Conservation (phyloP, 2,329 filamentous ascomycete genomes). For the Ophiocordyceps camponoti-rufipedis region DNA sequence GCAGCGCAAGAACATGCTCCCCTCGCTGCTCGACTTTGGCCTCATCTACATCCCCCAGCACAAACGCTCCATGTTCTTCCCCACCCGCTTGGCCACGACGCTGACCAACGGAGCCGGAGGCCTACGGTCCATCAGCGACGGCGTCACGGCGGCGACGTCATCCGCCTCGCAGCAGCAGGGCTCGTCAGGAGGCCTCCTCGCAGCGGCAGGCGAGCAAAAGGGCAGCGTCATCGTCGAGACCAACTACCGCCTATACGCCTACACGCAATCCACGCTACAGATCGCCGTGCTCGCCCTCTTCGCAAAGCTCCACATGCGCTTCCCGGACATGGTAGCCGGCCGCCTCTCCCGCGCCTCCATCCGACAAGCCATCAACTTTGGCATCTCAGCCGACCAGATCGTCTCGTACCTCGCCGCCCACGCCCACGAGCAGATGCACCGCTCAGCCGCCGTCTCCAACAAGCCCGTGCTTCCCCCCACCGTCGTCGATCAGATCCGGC, state of each 20-base stretch:
- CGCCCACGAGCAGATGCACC: slow-evolving; percentile 85
- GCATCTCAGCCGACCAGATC: slow-evolving; percentile 91
- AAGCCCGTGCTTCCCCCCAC: slow-evolving; percentile 76
- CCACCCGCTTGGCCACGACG: slow-evolving; percentile 84
- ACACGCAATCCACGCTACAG: slow-evolving; percentile 83
- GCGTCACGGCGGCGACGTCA: slow-evolving; percentile 48
- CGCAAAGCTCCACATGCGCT: slow-evolving; percentile 71
- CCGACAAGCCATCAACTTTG: slow-evolving; percentile 67
- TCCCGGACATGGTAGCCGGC: slow-evolving; percentile 84
- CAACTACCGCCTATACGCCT: slow-evolving; percentile 94
- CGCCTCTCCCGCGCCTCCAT: slow-evolving; percentile 81
- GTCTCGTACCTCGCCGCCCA: slow-evolving; percentile 83
- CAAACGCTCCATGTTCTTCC: slow-evolving; percentile 54
- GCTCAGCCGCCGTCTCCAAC: slow-evolving; percentile 36
- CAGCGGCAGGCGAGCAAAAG: slow-evolving; percentile 26
- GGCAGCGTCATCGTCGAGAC: slow-evolving; percentile 95
- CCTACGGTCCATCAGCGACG: slow-evolving; percentile 50
- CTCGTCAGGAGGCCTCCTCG: slow-evolving; percentile 9
- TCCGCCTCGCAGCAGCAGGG: slow-evolving; percentile 20
- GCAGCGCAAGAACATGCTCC: slow-evolving; percentile 74
- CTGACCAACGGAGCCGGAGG: slow-evolving; percentile 70
- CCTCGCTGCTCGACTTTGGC: slow-evolving; percentile 78
- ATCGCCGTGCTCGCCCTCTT: slow-evolving; percentile 90
- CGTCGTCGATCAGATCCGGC: slow-evolving; percentile 88
- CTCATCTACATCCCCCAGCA: slow-evolving; percentile 58